phyloP scores from a whole-genome alignment of 2,329 filamentous ascomycete species.

The Calonectria hawksworthii region DNA sequence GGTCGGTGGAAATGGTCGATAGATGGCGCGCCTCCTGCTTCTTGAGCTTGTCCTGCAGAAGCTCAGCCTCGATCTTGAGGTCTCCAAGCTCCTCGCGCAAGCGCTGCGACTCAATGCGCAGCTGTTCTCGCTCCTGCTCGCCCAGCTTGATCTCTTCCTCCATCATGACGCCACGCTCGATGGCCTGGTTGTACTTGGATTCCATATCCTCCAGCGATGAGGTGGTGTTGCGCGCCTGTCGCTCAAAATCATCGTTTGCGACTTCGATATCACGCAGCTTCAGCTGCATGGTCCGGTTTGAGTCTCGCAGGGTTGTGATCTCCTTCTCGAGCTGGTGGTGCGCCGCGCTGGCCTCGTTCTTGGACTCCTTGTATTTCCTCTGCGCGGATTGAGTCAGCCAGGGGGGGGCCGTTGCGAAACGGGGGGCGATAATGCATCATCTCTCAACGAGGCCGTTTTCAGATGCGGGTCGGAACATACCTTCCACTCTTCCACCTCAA shows the following conservation, averaged over 20 bases:
- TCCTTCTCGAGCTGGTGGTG: slow-evolving; percentile 94
- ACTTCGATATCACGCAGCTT: slow-evolving; percentile 95
- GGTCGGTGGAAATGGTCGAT: slow-evolving; percentile 71
- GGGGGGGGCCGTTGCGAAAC: slow-evolving; percentile 9
- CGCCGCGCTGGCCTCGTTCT: slow-evolving; percentile 85
- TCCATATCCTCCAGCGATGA: slow-evolving; percentile 97
- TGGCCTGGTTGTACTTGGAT: slow-evolving; percentile 94
- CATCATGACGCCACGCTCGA: slow-evolving; percentile 92
- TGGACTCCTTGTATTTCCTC: slow-evolving; percentile 97
- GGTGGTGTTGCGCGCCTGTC: slow-evolving; percentile 94
- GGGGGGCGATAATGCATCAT: background rate
- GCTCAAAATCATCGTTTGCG: slow-evolving; percentile 97
- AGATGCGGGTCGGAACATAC: slow-evolving; percentile 62
- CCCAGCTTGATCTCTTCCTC: slow-evolving; percentile 94
- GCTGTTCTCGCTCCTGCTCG: slow-evolving; percentile 89
- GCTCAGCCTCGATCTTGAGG: slow-evolving; percentile 94
- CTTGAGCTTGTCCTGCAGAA: slow-evolving; percentile 93
- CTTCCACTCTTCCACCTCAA: slow-evolving; percentile 99
- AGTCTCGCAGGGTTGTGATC: slow-evolving; percentile 89
- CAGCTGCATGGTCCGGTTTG: slow-evolving; percentile 84
- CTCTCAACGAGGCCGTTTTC: background rate
- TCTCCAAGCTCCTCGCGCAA: slow-evolving; percentile 93
- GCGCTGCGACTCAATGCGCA: slow-evolving; percentile 92
- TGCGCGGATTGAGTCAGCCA: slow-evolving; percentile 53
- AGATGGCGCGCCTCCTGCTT: slow-evolving; percentile 74